These are phyloP conservation scores for Sporothrix mexicana DNA, from an alignment of 2,329 filamentous ascomycete genomes.

Conservation along the genomic window DNA sequence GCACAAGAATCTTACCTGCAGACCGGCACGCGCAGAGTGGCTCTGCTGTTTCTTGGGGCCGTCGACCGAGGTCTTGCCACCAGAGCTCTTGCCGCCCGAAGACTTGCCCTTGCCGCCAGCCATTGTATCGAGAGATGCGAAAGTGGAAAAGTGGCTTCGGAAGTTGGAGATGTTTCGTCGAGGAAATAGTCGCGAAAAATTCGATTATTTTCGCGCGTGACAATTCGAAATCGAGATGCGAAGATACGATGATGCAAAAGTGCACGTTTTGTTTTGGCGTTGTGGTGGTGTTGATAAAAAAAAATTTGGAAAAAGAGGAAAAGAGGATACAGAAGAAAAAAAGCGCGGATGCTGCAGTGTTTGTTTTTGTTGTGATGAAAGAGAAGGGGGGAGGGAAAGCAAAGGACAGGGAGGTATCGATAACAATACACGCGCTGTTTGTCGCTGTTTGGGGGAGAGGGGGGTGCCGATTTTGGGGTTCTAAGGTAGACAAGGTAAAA, in stretches of 20 bases:
- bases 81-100: slow-evolving; percentile 84
- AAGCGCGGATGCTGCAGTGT: background rate
- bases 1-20: slow-evolving; percentile 74
- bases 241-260: background rate
- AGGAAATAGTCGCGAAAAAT: background rate
- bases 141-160: background rate
- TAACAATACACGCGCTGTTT: slow-evolving; percentile 22
- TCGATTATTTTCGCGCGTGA: background rate
- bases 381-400: slow-evolving; percentile 4
- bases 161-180: slow-evolving; percentile 32
- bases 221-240: slow-evolving; percentile 10
- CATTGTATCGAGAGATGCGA: slow-evolving; percentile 51
- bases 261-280: background rate
- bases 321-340: background rate
- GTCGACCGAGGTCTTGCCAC: slow-evolving; percentile 73
- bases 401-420: slow-evolving; percentile 24
- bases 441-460: background rate
- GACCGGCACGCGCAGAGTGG: slow-evolving; percentile 91
- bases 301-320: background rate
- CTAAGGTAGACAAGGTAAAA: background rate
- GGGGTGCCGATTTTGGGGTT: slow-evolving; percentile 26
- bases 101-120: slow-evolving; percentile 94
- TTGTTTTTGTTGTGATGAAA: slow-evolving; percentile 30
- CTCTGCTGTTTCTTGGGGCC: slow-evolving; percentile 87
- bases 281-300: slow-evolving; percentile 12